These are phyloP conservation scores for Tuber melanosporum DNA, from an alignment of 495 filamentous ascomycete genomes.

Conservation along the genomic window DNA sequence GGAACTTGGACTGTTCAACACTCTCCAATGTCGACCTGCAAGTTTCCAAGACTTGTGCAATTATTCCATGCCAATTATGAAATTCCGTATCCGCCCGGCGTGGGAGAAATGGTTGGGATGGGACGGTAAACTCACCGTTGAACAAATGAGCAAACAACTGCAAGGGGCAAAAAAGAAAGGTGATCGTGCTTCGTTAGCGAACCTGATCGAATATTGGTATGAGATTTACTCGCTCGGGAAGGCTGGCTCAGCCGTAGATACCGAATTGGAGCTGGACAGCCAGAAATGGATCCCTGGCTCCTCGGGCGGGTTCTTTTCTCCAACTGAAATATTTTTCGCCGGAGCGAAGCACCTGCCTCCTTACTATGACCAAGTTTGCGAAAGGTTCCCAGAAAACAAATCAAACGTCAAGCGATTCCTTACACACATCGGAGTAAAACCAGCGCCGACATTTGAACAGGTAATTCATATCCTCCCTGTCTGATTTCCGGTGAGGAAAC, in stretches of 20 bases:
- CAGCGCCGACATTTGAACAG: conserved; percentile 24
- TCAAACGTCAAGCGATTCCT: background rate
- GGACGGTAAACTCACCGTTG: conserved; percentile 7
- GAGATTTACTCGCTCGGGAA: background rate
- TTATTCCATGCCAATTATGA: conserved; percentile 33
- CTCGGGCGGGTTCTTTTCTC: conserved; percentile 13
- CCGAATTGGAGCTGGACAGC: conserved; percentile 9
- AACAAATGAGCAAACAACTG: conserved; percentile 11
- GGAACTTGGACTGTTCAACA: conserved; percentile 19
- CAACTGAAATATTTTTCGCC: conserved; percentile 24
- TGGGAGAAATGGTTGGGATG: conserved; percentile 28
- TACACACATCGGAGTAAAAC: conserved; percentile 17
- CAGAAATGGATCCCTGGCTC: conserved; percentile 31
- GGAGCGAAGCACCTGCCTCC: conserved; percentile 16
- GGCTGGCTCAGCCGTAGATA: background rate
- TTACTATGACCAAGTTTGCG: conserved; percentile 17
- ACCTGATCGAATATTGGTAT: conserved; percentile 3
- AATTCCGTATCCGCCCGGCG: background rate
- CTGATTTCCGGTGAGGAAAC: background rate
- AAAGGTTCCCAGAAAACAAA: background rate
- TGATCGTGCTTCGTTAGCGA: background rate
- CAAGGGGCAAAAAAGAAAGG: conserved; percentile 9
- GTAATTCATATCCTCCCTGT: conserved; percentile 10
- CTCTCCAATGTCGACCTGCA: conserved; percentile 26
- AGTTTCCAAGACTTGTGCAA: background rate